A percentile compares a stretch with the other conserved stretches of the same genome.
Evolutionary conservation across 768 basidiomycete genomes (phyloP).

Genomic region (Sarcodon aspratus): DNA sequence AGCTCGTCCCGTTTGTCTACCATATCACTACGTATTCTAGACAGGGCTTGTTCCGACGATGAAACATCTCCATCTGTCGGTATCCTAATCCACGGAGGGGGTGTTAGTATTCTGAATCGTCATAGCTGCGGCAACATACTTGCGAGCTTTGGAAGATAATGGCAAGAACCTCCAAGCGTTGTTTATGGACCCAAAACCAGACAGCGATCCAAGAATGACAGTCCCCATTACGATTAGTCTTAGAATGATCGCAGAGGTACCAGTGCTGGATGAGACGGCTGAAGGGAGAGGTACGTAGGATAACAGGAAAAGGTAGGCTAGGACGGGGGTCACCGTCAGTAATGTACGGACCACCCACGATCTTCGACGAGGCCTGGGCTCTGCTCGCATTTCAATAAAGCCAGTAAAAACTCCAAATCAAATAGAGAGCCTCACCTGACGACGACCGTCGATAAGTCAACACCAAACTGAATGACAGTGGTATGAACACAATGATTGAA

Average conservation of each 20-base stretch:
- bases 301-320: slow-evolving; percentile 32
- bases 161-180: slow-evolving; percentile 55
- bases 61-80: slow-evolving; percentile 43
- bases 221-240: slow-evolving; percentile 71
- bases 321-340: slow-evolving; percentile 38
- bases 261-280: slow-evolving; percentile 24
- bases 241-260: slow-evolving; percentile 35
- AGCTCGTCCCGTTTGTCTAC: slow-evolving; percentile 24
- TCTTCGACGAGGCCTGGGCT: slow-evolving; percentile 15
- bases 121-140: slow-evolving; percentile 8
- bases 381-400: slow-evolving; percentile 1
- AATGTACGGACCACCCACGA: slow-evolving; percentile 20
- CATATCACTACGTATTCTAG: slow-evolving; percentile 51
- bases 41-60: slow-evolving; percentile 44
- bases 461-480: slow-evolving; percentile 50
- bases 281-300: slow-evolving; percentile 60
- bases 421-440: slow-evolving; percentile 2
- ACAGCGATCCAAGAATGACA: slow-evolving; percentile 65
- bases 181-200: slow-evolving; percentile 68
- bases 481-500: slow-evolving; percentile 55
- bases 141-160: slow-evolving; percentile 17
- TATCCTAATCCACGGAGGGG: slow-evolving; percentile 13
- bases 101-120: not conserved
- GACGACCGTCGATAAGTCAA: slow-evolving; percentile 24
- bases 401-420: not conserved